Evolutionary conservation across 495 filamentous ascomycete genomes (phyloP).

Genomic region (Coniosporium apollinis): DNA sequence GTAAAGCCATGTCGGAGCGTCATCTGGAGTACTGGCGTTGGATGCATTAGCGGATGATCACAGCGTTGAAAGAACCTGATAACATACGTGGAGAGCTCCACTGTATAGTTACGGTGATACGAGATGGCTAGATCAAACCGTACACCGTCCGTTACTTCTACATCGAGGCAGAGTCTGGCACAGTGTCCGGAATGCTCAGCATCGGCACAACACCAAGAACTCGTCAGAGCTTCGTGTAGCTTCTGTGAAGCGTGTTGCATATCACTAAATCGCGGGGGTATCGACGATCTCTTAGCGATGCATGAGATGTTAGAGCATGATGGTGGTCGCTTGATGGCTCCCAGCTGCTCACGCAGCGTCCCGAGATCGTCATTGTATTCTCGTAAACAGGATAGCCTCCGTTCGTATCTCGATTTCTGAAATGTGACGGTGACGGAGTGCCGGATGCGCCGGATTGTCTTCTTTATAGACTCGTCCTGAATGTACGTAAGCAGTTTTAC

Average conservation of each 20-base stretch:
- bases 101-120: conserved; percentile 2
- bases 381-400: too few species aligned
- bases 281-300: too few species aligned
- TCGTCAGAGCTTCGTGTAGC: conserved; percentile 22
- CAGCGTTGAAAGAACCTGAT: not conserved
- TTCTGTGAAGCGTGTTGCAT: conserved; percentile 18
- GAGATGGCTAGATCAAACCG: conserved; percentile 9
- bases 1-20: conserved; percentile 12
- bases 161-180: conserved; percentile 21
- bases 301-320: too few species aligned
- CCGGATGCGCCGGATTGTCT: too few species aligned
- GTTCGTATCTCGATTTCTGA: too few species aligned
- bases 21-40: not conserved
- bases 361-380: too few species aligned
- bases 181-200: conserved; percentile 18
- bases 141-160: conserved; percentile 7
- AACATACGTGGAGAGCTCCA: not conserved
- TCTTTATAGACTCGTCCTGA: too few species aligned
- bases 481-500: too few species aligned
- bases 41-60: conserved; percentile 1
- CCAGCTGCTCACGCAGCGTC: too few species aligned
- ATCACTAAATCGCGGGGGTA: conserved; percentile 6
- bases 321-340: too few species aligned
- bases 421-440: too few species aligned
- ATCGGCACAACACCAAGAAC: conserved; percentile 16